phyloP scores from a whole-genome alignment of 768 basidiomycete genomes.

The Chalciporus piperatus region DNA sequence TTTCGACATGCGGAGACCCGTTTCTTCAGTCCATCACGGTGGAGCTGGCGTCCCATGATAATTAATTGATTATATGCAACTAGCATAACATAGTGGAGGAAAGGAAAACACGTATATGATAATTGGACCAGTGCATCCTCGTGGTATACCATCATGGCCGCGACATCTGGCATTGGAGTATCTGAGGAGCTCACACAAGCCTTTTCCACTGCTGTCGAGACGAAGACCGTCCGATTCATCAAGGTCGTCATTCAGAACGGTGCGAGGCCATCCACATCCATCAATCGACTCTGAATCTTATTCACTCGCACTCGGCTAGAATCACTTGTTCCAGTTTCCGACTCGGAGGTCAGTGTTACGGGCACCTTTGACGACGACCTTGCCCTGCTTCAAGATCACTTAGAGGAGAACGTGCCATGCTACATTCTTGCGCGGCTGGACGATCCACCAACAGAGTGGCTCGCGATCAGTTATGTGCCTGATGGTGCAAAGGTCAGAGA shows the following conservation, averaged over 20 bases:
- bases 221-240: slow-evolving; percentile 61
- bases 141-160: slow-evolving; percentile 49
- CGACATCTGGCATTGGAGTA: slow-evolving; percentile 67
- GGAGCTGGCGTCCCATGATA: too few species aligned
- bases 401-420: slow-evolving; percentile 64
- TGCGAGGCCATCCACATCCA: slow-evolving; percentile 33
- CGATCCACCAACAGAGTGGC: slow-evolving; percentile 61
- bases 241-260: slow-evolving; percentile 77
- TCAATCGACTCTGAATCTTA: slow-evolving; percentile 22
- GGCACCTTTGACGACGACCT: slow-evolving; percentile 66
- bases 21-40: too few species aligned
- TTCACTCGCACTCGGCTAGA: slow-evolving; percentile 42
- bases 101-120: too few species aligned
- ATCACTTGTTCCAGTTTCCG: slow-evolving; percentile 55
- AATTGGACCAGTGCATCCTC: background rate
- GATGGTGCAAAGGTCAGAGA: slow-evolving; percentile 77
- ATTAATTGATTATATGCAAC: too few species aligned
- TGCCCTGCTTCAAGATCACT: slow-evolving; percentile 48
- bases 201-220: slow-evolving; percentile 58
- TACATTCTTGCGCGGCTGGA: slow-evolving; percentile 73
- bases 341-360: slow-evolving; percentile 40
- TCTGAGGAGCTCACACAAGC: slow-evolving; percentile 53
- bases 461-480: slow-evolving; percentile 77
- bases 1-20: too few species aligned
- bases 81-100: too few species aligned